A percentile compares a stretch with the other conserved stretches of the same genome.
Evolutionary conservation across 352 stramenopile species (phyloP).

Genomic region (Pythium insidiosum): DNA sequence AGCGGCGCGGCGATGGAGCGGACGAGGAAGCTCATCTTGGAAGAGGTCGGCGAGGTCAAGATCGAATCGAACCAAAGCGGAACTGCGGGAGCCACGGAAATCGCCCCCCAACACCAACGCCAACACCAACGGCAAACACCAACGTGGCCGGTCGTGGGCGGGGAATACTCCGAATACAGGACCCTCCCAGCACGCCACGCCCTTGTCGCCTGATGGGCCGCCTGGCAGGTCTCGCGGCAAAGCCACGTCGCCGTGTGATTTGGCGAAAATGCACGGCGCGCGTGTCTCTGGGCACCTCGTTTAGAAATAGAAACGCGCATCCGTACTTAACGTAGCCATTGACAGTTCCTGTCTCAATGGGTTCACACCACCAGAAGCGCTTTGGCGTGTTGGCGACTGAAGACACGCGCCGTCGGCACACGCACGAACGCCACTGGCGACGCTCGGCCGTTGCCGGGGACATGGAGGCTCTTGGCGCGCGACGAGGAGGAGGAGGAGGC

Average conservation of each 20-base stretch:
- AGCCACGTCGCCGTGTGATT: no score
- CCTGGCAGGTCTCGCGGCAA: no score
- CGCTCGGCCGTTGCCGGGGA: no score
- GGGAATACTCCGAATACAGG: slow-evolving; percentile 8
- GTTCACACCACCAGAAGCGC: slow-evolving; percentile 20
- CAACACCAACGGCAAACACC: slow-evolving; percentile 2
- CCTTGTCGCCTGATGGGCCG: neutral
- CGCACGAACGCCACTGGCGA: no score
- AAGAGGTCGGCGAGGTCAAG: neutral
- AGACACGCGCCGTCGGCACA: slow-evolving; percentile 12
- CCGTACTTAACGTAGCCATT: no score
- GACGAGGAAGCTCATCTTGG: slow-evolving; percentile 13
- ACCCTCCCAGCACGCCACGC: neutral
- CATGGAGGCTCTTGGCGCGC: no score
- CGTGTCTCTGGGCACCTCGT: no score
- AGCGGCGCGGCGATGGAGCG: slow-evolving; percentile 43
- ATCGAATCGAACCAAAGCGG: slow-evolving; percentile 1
- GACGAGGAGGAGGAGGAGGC: neutral
- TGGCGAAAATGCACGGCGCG: neutral
- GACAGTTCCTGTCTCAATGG: no score
- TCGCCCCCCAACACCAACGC: no score
- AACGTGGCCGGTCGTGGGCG: no score
- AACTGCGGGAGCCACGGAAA: slow-evolving; percentile 3
- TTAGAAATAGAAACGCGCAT: no score
- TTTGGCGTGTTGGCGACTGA: slow-evolving; percentile 5